Evolutionary conservation across 2,329 filamentous ascomycete species (phyloP), one percentile per base, ranked within the genome.

Genomic region (Elsinoe fawcettii): DNA sequence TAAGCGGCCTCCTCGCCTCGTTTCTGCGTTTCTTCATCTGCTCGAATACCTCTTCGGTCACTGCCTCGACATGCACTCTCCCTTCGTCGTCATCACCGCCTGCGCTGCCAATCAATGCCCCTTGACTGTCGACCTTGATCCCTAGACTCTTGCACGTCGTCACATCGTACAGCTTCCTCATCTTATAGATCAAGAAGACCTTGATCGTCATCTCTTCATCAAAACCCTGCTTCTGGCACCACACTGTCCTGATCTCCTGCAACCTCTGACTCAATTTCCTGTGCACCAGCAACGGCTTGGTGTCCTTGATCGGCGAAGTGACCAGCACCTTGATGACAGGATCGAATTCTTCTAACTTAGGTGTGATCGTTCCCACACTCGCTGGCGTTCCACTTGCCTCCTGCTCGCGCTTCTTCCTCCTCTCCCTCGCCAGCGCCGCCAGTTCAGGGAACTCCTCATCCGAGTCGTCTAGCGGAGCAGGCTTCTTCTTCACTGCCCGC

Each of bases 161-260:
- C n/a, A 81, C 80, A 62, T 87, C 82, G 67, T 87, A 96, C 2
- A 96, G 72, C 59, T 82, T 81, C 58, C 81, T 82, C 23, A 82
- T 80, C 61, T 84, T 85, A 85, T 88, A 96, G 0, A 88, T 93
- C 57, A 97, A 78, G 64, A 93, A 86, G 16, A 95, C 74, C 0
- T 76, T 73, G 3, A 78, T 72, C 1, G 77, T 71, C 22, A 77
- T 68, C 2, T 79, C 74, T 2, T 74, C 70, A 1, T 74, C 70
- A 47, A 83, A 78, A 1, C 69, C 69, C 66, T 91, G 85, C 56
- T 78, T 77, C 11, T 75, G 72, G 63, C 86, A 82, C 88, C 90
- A 96, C 11, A 80, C 81, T 36, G 81, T 69, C 41, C 85, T 80
- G 5, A 91, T 81, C 57, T 86, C 75, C 60, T 80, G 79, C 5